phyloP scores from a whole-genome alignment of 768 basidiomycete genomes.

The Favolaschia claudopus region DNA sequence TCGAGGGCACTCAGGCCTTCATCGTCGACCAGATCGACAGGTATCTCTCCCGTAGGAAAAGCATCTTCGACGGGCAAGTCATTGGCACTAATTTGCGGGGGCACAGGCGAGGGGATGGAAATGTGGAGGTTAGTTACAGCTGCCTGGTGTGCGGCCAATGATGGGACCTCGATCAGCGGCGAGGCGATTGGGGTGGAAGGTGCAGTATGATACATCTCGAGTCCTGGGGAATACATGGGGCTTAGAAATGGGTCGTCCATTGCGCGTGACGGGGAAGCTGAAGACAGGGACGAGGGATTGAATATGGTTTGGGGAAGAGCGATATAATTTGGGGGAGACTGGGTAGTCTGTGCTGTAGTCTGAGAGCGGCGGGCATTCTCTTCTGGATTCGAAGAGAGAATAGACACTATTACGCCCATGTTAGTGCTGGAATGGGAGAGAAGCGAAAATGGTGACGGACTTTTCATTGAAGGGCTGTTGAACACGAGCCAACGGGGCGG shows the following conservation, averaged over 20 bases:
- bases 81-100: slow-evolving; percentile 13
- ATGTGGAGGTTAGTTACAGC: slow-evolving; percentile 29
- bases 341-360: slow-evolving; percentile 34
- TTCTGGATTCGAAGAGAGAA: slow-evolving; percentile 5
- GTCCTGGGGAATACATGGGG: slow-evolving; percentile 46
- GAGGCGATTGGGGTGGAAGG: slow-evolving; percentile 53
- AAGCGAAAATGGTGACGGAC: slow-evolving; percentile 4
- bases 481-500: slow-evolving; percentile 28
- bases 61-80: slow-evolving; percentile 41
- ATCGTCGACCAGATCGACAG: slow-evolving; percentile 67
- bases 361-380: slow-evolving; percentile 4
- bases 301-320: slow-evolving; percentile 39
- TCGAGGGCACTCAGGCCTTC: slow-evolving; percentile 86
- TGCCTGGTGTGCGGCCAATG: slow-evolving; percentile 49
- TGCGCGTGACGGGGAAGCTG: slow-evolving; percentile 44
- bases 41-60: slow-evolving; percentile 44
- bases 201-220: slow-evolving; percentile 53
- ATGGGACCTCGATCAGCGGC: slow-evolving; percentile 37
- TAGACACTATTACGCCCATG: slow-evolving; percentile 29
- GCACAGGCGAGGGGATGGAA: slow-evolving; percentile 33
- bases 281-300: slow-evolving; percentile 33
- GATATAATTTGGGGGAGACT: slow-evolving; percentile 44
- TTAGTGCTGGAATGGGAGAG: slow-evolving; percentile 8
- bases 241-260: slow-evolving; percentile 44
- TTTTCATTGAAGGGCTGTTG: slow-evolving; percentile 18